Evolutionary conservation across 2,329 filamentous ascomycete genomes (phyloP), one percentile per base, ranked within the genome.

Genomic region (Pseudogymnoascus sp.): DNA sequence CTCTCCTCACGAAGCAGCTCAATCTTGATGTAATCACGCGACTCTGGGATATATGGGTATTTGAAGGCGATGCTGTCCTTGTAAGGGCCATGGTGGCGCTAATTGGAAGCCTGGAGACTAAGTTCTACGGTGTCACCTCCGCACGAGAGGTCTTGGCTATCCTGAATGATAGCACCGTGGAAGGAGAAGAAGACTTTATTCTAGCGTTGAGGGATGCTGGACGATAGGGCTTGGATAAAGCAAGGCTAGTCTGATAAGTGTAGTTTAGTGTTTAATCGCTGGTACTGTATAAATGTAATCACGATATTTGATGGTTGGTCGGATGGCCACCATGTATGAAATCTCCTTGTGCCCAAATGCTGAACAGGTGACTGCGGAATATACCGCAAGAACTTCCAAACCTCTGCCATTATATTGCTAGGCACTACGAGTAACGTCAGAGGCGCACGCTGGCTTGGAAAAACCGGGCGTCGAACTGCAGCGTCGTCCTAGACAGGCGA

Each of bases 21-120:
- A 81, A 81, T 6, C 79, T 92, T 14, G 89, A 92, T 68, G 82
- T 88, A 66, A 87, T 85, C 3, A 83, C 85, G 1, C 78, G 90
- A 2, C 74, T 94, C 11, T 93, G 89, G 88, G 90, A 95, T 65
- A 84, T 93, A 0, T 91, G 90, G 66, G 85, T 89, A 2, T 91
- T 95, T 65, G 90, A 95, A 70, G 89, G 89, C 25, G 90, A 95
- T 65, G 78, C 82, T 1, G 78, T 89, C 1, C 76, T 92, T 0
- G 81, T 93, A 6, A 78, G 89, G 0, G 88, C 88, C 1, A 87
- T 84, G 0, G 86, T 92, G 0, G 90, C 87, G 0, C 76, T 89
- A 16, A 72, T 94, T 18, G 72, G 74, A 0, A 70, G 72, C 6
- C 66, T 84, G 1, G 83, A 86, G 69, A 74, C 74, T 9, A 78